Evolutionary conservation across 805 yeast species (phyloP), one percentile per base, ranked within the genome.

Genomic region (Nakazawaea ambrosiae): DNA sequence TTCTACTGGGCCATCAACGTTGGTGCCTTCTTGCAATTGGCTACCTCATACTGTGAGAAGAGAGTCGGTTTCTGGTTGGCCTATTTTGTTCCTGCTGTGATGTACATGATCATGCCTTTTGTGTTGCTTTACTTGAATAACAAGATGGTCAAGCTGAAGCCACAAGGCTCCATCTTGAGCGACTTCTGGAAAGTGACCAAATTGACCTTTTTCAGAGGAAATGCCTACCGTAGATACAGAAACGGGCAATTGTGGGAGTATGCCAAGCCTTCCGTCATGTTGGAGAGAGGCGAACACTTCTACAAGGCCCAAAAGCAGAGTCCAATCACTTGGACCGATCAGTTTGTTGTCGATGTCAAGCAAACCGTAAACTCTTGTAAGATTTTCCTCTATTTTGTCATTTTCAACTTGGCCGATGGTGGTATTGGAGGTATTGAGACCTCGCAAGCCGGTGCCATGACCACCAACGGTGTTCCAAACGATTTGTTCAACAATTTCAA

Each of bases 1-100:
- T 73, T 71, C 52, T 73, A 73, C 54, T 71, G 76, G 74, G 57
- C 72, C 36, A 73, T 74, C 46, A 74, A 71, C 48, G 59, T 70
- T 42, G 79, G 78, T 44, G 70, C 75, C 7, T 70, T 73, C 54
- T 61, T 70, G 47, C 69, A 63, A 47, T 56, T 73, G 37, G 77
- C 73, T 16, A 69, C 78, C 15, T 61, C 75, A 11, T 69, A 71
- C 45, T 54, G 65, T 49, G 78, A 69, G 39, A 67, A 71, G 57
- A 53, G 65, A 47, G 60, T 72, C 41, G 78, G 78, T 19, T 73
- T 58, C 54, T 73, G 76, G 75, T 57, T 70, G 33, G 78, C 77
- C 4, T 73, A 62, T 57, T 61, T 72, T 46, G 58, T 68, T 28
- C 78, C 78, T 15, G 75, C 77, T 34, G 61, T 77, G 36, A 63